phyloP scores from a whole-genome alignment of 768 basidiomycete species.

The Fomitopsis serialis region DNA sequence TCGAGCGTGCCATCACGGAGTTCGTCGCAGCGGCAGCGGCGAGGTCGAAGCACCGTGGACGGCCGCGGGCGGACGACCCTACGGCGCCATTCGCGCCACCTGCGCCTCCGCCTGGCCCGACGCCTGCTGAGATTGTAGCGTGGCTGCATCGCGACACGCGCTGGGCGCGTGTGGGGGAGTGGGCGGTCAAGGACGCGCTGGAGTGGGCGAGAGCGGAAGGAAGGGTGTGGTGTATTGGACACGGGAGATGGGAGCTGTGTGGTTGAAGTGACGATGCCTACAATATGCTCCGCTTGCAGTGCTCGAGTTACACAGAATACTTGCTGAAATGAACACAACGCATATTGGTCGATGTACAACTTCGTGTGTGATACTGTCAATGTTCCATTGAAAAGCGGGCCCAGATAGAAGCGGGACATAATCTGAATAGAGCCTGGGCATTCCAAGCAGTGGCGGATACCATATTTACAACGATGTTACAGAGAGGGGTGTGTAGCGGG shows the following conservation, averaged over 20 bases:
- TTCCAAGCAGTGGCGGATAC: too few species aligned
- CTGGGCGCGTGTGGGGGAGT: conserved; percentile 61
- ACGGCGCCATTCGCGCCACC: conserved; percentile 2
- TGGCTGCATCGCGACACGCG: conserved; percentile 51
- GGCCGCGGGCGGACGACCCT: background rate
- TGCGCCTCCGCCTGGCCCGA: conserved; percentile 23
- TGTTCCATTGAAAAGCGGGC: too few species aligned
- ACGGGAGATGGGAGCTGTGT: conserved; percentile 30
- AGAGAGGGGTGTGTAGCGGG: background rate
- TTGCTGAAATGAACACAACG: too few species aligned
- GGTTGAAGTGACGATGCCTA: conserved; percentile 7
- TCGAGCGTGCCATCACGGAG: conserved; percentile 39
- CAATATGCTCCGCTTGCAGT: too few species aligned
- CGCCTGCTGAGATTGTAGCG: conserved; percentile 41
- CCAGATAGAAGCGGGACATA: too few species aligned
- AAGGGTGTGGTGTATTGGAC: conserved; percentile 27
- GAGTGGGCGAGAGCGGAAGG: conserved; percentile 35
- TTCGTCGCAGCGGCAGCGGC: conserved; percentile 22
- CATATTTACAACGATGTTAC: background rate
- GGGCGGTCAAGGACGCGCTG: conserved; percentile 60
- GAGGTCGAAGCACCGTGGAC: conserved; percentile 6
- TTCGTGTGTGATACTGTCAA: too few species aligned
- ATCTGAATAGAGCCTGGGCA: too few species aligned
- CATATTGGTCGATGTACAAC: too few species aligned
- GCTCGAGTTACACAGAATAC: too few species aligned